Conservation (phyloP, 1,284 basidiomycete species). For the Cutaneotrichosporon sp. region DNA sequence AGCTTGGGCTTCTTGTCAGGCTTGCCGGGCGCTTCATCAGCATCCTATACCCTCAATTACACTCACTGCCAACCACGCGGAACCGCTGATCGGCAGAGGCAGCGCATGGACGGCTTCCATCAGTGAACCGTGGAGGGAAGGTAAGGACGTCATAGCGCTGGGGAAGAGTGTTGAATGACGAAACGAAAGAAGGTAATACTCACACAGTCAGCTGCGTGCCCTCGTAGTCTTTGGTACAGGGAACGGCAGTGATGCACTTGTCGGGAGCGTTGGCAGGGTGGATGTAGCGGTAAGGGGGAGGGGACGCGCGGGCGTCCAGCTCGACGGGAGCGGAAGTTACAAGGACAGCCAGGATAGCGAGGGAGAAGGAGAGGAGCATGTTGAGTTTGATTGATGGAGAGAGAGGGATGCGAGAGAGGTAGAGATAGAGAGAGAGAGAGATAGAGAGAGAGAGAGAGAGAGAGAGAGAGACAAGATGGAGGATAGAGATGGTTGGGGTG, state of each 20-base stretch:
- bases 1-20: neutral
- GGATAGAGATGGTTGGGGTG: no score
- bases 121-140: neutral
- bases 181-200: neutral
- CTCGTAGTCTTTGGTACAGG: neutral
- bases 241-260: neutral
- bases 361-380: neutral
- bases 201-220: neutral
- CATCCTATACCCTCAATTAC: neutral
- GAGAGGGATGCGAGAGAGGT: no score
- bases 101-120: neutral
- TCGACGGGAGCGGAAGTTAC: neutral
- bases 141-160: no score
- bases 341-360: neutral
- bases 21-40: neutral
- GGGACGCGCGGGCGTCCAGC: neutral
- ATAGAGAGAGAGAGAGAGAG: no score
- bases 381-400: no score
- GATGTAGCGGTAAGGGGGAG: neutral
- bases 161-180: no score
- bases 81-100: neutral
- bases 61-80: neutral
- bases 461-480: no score
- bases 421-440: no score
- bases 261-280: neutral